Evolutionary conservation across 805 yeast species (phyloP).

Genomic region (Pichia paraexigua): DNA sequence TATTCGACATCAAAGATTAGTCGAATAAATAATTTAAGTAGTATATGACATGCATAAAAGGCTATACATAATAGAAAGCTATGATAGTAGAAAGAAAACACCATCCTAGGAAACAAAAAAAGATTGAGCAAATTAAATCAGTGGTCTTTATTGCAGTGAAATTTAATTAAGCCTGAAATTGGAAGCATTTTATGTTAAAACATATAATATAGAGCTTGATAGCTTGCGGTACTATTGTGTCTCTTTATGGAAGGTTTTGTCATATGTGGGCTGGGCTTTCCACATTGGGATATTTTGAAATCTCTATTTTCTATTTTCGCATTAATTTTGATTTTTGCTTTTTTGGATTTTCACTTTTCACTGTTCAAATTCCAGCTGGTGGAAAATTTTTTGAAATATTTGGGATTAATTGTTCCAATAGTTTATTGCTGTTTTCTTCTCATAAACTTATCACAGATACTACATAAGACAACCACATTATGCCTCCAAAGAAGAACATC

Average conservation of each 20-base stretch:
- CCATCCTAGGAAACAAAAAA: neutral
- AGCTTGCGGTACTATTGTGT: neutral
- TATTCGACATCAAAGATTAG: neutral
- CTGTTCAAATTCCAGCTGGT: neutral
- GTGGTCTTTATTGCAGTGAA: neutral
- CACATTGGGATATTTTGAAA: neutral
- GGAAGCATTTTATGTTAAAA: neutral
- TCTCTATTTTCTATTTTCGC: neutral
- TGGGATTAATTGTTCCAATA: no score
- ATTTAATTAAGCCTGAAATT: no score
- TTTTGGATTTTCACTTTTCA: neutral
- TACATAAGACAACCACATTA: slow-evolving; percentile 14
- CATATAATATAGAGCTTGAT: neutral
- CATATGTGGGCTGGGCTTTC: neutral
- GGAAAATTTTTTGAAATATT: neutral
- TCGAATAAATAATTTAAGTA: neutral
- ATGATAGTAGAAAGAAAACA: neutral
- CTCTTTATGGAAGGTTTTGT: neutral
- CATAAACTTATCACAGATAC: neutral
- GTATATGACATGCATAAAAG: neutral
- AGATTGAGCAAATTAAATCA: no score
- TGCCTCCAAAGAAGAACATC: slow-evolving; percentile 55
- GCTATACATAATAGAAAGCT: neutral
- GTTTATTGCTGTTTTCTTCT: neutral
- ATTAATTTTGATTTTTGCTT: neutral